Evolutionary conservation across 176 grass and related monocot genomes (phyloP).

Genomic region (Avena eriantha): DNA sequence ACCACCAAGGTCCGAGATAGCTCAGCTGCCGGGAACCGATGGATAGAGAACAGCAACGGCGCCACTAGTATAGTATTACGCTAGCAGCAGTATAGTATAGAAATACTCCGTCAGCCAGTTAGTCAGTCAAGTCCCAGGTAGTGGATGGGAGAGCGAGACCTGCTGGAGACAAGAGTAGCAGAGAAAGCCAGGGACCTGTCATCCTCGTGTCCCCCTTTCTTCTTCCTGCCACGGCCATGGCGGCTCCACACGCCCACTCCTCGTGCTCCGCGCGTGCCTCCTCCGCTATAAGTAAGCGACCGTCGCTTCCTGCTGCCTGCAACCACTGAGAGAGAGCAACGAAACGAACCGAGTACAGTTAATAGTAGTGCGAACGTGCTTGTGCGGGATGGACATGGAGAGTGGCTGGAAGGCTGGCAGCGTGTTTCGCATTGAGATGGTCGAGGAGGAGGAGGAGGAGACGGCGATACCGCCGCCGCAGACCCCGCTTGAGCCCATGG

Average conservation of each 20-base stretch:
- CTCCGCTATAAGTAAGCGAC: constrained; percentile 53
- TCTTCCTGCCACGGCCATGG: constrained; percentile 56
- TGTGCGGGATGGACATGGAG: constrained; percentile 49
- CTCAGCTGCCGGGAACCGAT: constrained; percentile 43
- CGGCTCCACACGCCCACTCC: constrained; percentile 46
- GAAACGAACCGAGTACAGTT: background rate
- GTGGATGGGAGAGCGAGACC: constrained; percentile 23
- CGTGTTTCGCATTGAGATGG: constrained; percentile 38
- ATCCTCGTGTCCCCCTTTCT: constrained; percentile 53
- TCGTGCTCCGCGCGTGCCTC: constrained; percentile 72
- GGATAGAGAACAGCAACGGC: constrained; percentile 45
- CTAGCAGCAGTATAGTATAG: background rate
- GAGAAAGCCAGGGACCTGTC: constrained; percentile 69
- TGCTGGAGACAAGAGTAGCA: constrained; percentile 45
- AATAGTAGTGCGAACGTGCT: background rate
- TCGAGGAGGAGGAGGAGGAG: constrained; percentile 46
- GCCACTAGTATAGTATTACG: constrained; percentile 11
- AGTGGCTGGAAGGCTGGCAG: constrained; percentile 45
- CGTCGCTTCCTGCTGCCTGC: constrained; percentile 27
- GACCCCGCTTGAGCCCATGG: constrained; percentile 83
- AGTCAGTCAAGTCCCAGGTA: background rate
- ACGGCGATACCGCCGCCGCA: constrained; percentile 67
- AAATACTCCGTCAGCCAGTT: background rate
- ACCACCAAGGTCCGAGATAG: constrained; percentile 51
- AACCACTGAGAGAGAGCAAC: background rate